phyloP scores from a whole-genome alignment of 257 asterid species.

The Plantago major region DNA sequence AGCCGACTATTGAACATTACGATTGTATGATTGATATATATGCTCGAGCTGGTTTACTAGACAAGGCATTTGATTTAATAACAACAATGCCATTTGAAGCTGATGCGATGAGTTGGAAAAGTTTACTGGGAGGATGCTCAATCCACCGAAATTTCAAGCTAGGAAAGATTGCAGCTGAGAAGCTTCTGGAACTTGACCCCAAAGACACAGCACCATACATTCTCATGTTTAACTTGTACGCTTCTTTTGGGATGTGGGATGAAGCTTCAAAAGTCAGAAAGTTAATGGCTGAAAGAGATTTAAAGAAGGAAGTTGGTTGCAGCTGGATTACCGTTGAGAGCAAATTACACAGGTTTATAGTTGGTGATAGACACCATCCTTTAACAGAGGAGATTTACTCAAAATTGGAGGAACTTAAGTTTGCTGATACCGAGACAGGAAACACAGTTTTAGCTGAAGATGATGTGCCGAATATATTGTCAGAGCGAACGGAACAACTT shows the following conservation, averaged over 20 bases:
- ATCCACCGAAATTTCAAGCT: constrained; percentile 41
- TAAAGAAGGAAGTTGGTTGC: constrained; percentile 68
- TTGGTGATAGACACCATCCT: constrained; percentile 50
- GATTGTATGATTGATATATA: constrained; percentile 69
- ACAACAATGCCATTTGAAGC: constrained; percentile 31
- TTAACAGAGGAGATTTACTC: constrained; percentile 40
- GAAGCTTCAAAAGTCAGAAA: constrained; percentile 61
- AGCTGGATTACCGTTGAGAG: constrained; percentile 52
- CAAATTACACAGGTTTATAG: constrained; percentile 43
- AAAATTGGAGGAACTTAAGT: constrained; percentile 34
- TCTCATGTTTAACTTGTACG: constrained; percentile 64
- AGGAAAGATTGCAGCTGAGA: constrained; percentile 61
- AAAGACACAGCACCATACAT: constrained; percentile 61
- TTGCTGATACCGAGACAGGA: constrained; percentile 8
- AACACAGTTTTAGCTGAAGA: constrained; percentile 23
- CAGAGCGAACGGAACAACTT: constrained; percentile 39
- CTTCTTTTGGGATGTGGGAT: constrained; percentile 63
- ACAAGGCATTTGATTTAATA: constrained; percentile 53
- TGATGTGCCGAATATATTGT: constrained; percentile 15
- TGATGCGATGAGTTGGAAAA: constrained; percentile 75
- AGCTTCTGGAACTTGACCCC: constrained; percentile 56
- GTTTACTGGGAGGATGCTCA: constrained; percentile 65
- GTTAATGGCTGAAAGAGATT: constrained; percentile 45
- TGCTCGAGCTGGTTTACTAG: constrained; percentile 53
- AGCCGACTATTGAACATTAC: constrained; percentile 58